Evolutionary conservation across 108 stramenopile species (phyloP).

Genomic region (Fragilaria crotonensis): DNA sequence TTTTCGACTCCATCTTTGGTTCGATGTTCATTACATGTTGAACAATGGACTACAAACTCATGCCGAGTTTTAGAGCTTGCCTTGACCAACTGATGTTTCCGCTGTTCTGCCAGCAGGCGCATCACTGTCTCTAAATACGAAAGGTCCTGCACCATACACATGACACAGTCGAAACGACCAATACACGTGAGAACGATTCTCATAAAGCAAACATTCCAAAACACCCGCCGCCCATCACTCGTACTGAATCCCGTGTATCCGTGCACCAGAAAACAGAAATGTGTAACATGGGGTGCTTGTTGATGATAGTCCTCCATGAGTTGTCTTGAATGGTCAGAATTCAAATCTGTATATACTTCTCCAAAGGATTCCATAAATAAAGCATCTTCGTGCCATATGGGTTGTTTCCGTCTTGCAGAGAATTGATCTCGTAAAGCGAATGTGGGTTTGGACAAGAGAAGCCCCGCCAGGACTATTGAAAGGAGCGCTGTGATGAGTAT

Average conservation of each 20-base stretch:
- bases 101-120: conserved; percentile 8
- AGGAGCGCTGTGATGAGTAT: too few species aligned
- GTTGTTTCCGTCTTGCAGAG: too few species aligned
- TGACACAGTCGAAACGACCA: not conserved
- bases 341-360: not conserved
- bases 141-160: conserved; percentile 16
- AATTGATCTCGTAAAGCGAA: too few species aligned
- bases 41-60: conserved; percentile 55
- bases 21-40: conserved; percentile 64
- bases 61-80: not conserved
- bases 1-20: conserved; percentile 72
- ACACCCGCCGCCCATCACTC: too few species aligned
- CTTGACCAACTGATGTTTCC: not conserved
- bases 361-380: not conserved
- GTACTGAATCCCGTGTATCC: conserved; percentile 38
- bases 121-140: conserved; percentile 34
- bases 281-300: conserved; percentile 6
- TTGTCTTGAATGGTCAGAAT: not conserved
- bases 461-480: too few species aligned
- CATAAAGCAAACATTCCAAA: not conserved
- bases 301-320: not conserved
- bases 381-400: not conserved
- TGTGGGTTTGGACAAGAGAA: too few species aligned
- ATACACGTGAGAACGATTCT: not conserved
- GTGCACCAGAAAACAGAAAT: conserved; percentile 54